Evolutionary conservation across 768 basidiomycete genomes (phyloP), one percentile per base, ranked within the genome.

Genomic region (Leucocoprinus sp.): DNA sequence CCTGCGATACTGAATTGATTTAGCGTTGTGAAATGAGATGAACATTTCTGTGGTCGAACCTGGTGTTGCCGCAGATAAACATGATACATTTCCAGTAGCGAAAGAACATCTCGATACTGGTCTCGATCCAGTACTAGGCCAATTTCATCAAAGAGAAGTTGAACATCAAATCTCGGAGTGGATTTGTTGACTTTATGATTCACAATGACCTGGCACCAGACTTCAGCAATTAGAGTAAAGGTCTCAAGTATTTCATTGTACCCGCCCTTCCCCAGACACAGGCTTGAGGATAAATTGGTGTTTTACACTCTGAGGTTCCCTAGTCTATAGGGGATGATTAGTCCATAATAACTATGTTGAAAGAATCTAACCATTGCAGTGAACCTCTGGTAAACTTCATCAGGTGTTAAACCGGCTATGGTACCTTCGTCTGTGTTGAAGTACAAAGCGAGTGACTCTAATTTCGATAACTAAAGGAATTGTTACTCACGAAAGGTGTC

Each of bases 261-360:
- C 88, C 55, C 87, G 76, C 31, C 93, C 96, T 69, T 97, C 84
- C 33, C 93, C 95, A 0, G 92, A 89, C 12, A 99, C 93, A 14
- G 96, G 96, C 60, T 86, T 92, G 18, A 99, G 72, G 45, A 98
- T 84, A 61, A 89, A 97, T 60, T 98, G 96, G 60, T 99, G 96
- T 17, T 73, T 64, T 5, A 66, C 69, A 26, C 72, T 72, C 36
- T 72, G 68, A 8, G 79, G 67, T 22, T 56, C 63, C n/a, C n/a
- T n/a, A n/a, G n/a, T n/a, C n/a, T n/a, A n/a, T n/a, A n/a, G n/a
- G n/a, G n/a, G n/a, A n/a, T n/a, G n/a, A n/a, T n/a, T n/a, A n/a
- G n/a, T n/a, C n/a, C n/a, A n/a, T n/a, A n/a, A n/a, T n/a, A n/a
- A n/a, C n/a, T n/a, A n/a, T 8, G 43, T 40, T 42, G 47, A 17